phyloP scores from a whole-genome alignment of 169 alveolate species.

The Perkinsus chesapeaki region DNA sequence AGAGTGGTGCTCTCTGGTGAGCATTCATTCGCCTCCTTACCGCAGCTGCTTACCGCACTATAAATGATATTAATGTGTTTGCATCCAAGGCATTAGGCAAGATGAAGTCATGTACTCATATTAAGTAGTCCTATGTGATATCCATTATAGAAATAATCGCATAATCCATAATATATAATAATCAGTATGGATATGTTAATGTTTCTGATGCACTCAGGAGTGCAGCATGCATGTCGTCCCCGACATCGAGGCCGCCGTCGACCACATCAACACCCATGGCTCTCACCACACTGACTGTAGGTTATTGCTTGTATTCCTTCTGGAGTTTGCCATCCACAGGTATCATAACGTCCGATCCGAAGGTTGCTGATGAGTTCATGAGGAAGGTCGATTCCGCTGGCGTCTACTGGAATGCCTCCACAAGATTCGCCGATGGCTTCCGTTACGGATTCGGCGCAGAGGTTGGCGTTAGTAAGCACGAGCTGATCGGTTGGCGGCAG shows the following conservation, averaged over 20 bases:
- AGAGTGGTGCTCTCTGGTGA: background rate
- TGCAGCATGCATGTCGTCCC: conserved; percentile 2
- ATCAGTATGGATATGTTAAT: background rate
- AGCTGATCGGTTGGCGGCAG: background rate
- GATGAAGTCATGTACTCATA: too few relatives aligned
- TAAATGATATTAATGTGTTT: too few relatives aligned
- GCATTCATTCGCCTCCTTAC: too few relatives aligned
- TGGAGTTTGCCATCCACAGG: too few relatives aligned
- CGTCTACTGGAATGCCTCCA: conserved; percentile 51
- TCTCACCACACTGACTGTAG: conserved; percentile 57
- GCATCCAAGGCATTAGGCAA: too few relatives aligned
- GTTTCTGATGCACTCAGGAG: background rate
- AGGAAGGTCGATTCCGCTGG: conserved; percentile 44
- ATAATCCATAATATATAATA: too few relatives aligned
- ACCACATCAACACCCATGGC: conserved; percentile 47
- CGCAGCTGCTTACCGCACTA: too few relatives aligned
- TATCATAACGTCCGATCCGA: conserved; percentile 33
- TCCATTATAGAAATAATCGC: too few relatives aligned
- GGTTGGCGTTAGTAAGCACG: conserved; percentile 45
- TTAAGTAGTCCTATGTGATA: too few relatives aligned
- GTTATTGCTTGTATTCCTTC: too few relatives aligned
- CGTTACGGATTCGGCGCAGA: conserved; percentile 61
- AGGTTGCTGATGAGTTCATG: conserved; percentile 29
- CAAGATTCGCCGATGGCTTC: conserved; percentile 59
- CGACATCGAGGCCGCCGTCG: conserved; percentile 36